phyloP scores from a whole-genome alignment of 768 basidiomycete species.

The Lactifluus echinatus region DNA sequence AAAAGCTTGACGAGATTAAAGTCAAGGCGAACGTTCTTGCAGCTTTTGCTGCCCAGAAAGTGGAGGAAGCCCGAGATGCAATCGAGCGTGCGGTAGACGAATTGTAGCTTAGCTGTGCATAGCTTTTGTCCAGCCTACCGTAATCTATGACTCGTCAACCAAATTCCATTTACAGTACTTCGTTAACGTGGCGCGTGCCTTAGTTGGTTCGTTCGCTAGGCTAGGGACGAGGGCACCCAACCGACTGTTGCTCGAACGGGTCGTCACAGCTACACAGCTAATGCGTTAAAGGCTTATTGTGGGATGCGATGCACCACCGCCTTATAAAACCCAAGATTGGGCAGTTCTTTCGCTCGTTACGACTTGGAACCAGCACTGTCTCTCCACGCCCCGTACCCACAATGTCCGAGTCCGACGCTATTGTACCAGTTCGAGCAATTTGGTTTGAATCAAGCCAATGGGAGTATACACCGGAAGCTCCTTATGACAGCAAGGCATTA shows the following conservation, averaged over 20 bases:
- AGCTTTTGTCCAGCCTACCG: neutral
- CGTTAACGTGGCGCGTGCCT: too few relatives aligned
- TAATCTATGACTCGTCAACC: neutral
- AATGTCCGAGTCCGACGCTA: neutral
- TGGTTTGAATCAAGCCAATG: slow-evolving; percentile 1
- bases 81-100: slow-evolving; percentile 21
- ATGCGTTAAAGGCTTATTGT: too few relatives aligned
- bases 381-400: neutral
- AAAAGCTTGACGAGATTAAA: slow-evolving; percentile 89
- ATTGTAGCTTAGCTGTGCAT: slow-evolving; percentile 11
- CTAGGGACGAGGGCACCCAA: too few relatives aligned
- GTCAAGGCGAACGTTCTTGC: slow-evolving; percentile 81
- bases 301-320: neutral
- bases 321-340: neutral
- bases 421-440: neutral
- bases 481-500: slow-evolving; percentile 26
- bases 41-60: slow-evolving; percentile 41
- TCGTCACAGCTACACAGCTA: too few relatives aligned
- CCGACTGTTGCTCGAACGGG: neutral
- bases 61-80: slow-evolving; percentile 24
- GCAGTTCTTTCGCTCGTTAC: neutral
- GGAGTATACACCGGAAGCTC: slow-evolving; percentile 26
- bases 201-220: too few relatives aligned
- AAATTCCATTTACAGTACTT: neutral
- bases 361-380: neutral